Base-by-base conservation (phyloP, 2,329 filamentous ascomycete genomes). In the Ascochyta rabiei region DNA sequence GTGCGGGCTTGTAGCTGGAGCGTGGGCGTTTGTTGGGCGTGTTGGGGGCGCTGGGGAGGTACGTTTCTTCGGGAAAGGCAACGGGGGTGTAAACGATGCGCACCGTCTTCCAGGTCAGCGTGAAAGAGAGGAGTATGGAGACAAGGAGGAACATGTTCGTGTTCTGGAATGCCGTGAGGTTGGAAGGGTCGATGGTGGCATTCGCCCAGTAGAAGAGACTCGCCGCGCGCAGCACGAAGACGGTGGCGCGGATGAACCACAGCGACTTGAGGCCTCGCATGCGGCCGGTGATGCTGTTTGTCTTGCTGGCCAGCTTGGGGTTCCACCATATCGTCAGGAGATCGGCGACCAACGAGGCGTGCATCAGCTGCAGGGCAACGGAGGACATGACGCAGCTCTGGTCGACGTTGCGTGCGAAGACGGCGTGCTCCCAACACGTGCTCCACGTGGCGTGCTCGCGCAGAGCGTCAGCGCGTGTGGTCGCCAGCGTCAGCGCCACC, bases 291-390 rank as follows among this genome's bases (percentile, higher is more conserved):
- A 86, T 57, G 77, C 81, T 24, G 80, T 83, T 68, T 82, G 88
- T 49, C 84, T 86, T 83, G 63, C 87, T 80, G 30, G 84, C 80
- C 60, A 89, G 84, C 54, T 82, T 82, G 0, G 87, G 86, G 58
- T 90, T 90, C 88, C 88, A 90, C 82, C 85, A 88, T 12, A 82
- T 73, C 3, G 85, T 82, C 16, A 81, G 63, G 2, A 85, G 60
- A 31, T 81, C 82, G 12, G 81, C 73, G 47, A 75, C 62, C 18
- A 87, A 72, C 18, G 82, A 67, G n/a, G 43, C 61, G 21, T 58
- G 46, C 23, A 70, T 58, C 18, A 66, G 33, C 16, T 49, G 51
- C 18, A 62, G 48, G 28, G 69, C 52, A 10, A 48, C 21, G 1
- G 61, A 45, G 12, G 67, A 67, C 34, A 62, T 51, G 51, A 74